Evolutionary conservation across 208 protist genomes (phyloP), one percentile per base, ranked within the genome.

Genomic region (Leishmania mexicana): DNA sequence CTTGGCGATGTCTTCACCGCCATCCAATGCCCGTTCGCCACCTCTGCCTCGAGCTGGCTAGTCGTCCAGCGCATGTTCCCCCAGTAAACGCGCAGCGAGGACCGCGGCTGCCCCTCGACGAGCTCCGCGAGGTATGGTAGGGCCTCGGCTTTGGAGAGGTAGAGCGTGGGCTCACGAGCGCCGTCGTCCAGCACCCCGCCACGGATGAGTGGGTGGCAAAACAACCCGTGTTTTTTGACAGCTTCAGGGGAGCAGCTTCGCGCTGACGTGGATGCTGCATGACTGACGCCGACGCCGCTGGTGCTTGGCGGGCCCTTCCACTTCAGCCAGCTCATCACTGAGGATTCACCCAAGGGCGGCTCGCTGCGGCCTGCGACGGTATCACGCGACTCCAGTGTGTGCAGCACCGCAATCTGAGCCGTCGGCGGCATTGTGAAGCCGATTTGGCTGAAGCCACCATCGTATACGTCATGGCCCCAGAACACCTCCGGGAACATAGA

Each of bases 401-500:
- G 94, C 17, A 97, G 81, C 70, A 97, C 85, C 38, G 84, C 84
- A 8, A 97, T 91, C 62, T 95, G 91, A 38, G 94, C 91, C 24
- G 91, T 96, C 17, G 94, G 94, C 68, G 94, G 94, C 94, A 97
- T 97, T 21, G 94, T 95, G 78, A 96, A 93, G 62, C 88, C 92
- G 80, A 97, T 93, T 75, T 97, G 94, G 67, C 84, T 92, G 75
- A 92, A 93, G 31, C 94, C 94, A 45, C 94, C 94, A 75, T 97
- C 89, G 85, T 95, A 90, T 70, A 97, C 92, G 64, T 95, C 92
- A 81, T 97, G 92, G 15, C 92, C 92, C 94, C 94, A 97, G 83
- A 97, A 96, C n/a, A 95, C 91, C 83, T 97, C 92, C 15, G 94
- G 92, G 87, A 97, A 97, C 89, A 97, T 96, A 5, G 92, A 80